Base-by-base conservation (phyloP, 352 stramenopile genomes). In the Pythium plurisporium region DNA sequence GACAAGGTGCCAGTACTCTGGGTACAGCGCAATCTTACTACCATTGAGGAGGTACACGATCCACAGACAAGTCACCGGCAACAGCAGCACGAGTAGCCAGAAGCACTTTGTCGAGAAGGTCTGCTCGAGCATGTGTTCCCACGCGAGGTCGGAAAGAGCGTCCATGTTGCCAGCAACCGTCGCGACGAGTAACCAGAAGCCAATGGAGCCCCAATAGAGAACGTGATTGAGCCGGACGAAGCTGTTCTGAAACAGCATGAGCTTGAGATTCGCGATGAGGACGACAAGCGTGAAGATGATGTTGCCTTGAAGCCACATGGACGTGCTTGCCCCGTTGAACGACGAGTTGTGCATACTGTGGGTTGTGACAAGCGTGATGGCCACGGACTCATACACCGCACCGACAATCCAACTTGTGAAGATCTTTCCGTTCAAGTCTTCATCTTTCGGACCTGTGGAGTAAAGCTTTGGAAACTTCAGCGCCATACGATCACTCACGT, bases 231-330 rank as follows among this genome's bases (percentile, higher is more conserved):
- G 62, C 29, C 52, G 59, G 42, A 79, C 55, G 29, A 89, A 94
- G 50, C 76, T 86, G 56, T 91, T 86, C 40, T 94, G 84, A 56
- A 79, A 86, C 44, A 92, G 72, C 58, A 87, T 74, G 50, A 94
- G 66, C 70, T 94, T 94, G 14, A 61, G 19, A 47, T 94, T 94
- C 17, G 84, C 82, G 37, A 85, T 66, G 4, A 89, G 61, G 20
- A 92, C 81, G 11, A 94, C 78, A 7, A 92, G 49, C 7, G 84
- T 91, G 51, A 94, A 90, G 37, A 89, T 81, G 26, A 91, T 71
- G 59, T 89, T 91, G 19, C 84, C 82, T 34, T 87, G 48, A 9
- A 92, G 58, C 84, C 84, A 94, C 78, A 94, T 89, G 5, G 71
- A 72, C 6, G 68, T 73, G 50, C 55, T 85, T 1, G 43, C 49